Evolutionary conservation across 495 filamentous ascomycete genomes (phyloP).

Genomic region (Trichoderma orchidacearum): DNA sequence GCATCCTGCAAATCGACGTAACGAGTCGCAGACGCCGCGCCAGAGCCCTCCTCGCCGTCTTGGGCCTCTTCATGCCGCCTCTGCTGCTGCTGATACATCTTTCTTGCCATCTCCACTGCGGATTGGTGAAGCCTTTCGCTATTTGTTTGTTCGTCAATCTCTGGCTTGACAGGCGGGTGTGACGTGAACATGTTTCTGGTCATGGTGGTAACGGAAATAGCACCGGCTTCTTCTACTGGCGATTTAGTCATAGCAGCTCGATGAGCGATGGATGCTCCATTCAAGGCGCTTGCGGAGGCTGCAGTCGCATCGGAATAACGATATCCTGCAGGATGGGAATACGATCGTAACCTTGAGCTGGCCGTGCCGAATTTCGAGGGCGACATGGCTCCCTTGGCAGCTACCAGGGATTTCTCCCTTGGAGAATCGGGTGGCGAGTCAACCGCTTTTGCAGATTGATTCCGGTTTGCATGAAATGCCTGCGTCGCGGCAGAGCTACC

Average conservation of each 20-base stretch:
- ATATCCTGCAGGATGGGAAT: conserved; percentile 39
- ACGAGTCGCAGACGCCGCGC: conserved; percentile 12
- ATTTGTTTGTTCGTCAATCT: conserved; percentile 59
- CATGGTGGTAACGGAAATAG: conserved; percentile 33
- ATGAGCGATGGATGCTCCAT: conserved; percentile 49
- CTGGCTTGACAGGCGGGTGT: conserved; percentile 54
- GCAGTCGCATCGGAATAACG: conserved; percentile 10
- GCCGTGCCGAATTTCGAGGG: conserved; percentile 5
- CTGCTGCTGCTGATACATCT: conserved; percentile 62
- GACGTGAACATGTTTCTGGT: conserved; percentile 59
- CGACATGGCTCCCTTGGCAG: conserved; percentile 59
- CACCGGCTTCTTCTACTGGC: conserved; percentile 17
- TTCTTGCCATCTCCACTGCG: conserved; percentile 73
- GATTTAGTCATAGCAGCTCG: conserved; percentile 18
- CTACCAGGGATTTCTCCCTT: conserved; percentile 47
- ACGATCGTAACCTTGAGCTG: conserved; percentile 45
- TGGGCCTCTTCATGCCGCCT: conserved; percentile 30
- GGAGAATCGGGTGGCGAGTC: conserved; percentile 6
- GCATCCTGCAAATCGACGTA: conserved; percentile 64
- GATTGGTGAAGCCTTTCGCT: conserved; percentile 64
- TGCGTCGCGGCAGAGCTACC: conserved; percentile 1
- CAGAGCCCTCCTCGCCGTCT: conserved; percentile 8
- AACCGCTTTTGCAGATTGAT: conserved; percentile 5
- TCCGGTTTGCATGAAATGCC: not conserved
- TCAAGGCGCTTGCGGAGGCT: conserved; percentile 32